Conservation (phyloP, 805 yeast species). For the Debaryomyces prosopidis region DNA sequence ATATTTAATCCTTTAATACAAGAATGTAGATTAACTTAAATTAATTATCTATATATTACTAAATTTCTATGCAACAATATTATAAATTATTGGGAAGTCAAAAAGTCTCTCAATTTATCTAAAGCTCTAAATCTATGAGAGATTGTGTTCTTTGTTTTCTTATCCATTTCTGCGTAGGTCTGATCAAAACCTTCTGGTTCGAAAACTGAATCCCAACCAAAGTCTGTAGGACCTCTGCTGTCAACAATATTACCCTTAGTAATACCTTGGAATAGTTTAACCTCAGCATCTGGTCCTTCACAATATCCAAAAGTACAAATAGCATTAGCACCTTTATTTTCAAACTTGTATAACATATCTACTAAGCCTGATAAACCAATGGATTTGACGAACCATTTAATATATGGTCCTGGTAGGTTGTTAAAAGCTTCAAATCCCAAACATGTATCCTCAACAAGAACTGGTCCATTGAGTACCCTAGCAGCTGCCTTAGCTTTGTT, state of each 20-base stretch:
- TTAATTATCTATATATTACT: no score
- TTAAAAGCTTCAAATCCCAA: constrained; percentile 79
- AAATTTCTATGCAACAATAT: not conserved
- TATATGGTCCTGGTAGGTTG: constrained; percentile 89
- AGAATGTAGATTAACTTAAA: no score
- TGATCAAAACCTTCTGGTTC: constrained; percentile 73
- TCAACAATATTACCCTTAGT: constrained; percentile 80
- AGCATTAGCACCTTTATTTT: constrained; percentile 82
- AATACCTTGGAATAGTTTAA: constrained; percentile 79
- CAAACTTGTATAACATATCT: constrained; percentile 76
- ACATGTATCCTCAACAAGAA: constrained; percentile 93
- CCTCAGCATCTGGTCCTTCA: constrained; percentile 73
- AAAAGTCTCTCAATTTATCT: constrained; percentile 61
- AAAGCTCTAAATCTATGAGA: constrained; percentile 89
- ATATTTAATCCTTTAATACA: no score
- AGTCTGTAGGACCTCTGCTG: constrained; percentile 73
- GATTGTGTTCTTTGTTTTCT: constrained; percentile 70
- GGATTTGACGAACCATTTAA: constrained; percentile 84
- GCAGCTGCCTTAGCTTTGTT: constrained; percentile 82
- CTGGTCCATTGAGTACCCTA: constrained; percentile 66
- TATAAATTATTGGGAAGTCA: constrained; percentile 21
- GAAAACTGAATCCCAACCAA: constrained; percentile 95
- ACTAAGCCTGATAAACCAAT: constrained; percentile 78
- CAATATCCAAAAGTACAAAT: constrained; percentile 92
- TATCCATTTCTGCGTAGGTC: constrained; percentile 85